phyloP scores from a whole-genome alignment of 2,329 filamentous ascomycete species.

The Pochonia chlamydosporia region DNA sequence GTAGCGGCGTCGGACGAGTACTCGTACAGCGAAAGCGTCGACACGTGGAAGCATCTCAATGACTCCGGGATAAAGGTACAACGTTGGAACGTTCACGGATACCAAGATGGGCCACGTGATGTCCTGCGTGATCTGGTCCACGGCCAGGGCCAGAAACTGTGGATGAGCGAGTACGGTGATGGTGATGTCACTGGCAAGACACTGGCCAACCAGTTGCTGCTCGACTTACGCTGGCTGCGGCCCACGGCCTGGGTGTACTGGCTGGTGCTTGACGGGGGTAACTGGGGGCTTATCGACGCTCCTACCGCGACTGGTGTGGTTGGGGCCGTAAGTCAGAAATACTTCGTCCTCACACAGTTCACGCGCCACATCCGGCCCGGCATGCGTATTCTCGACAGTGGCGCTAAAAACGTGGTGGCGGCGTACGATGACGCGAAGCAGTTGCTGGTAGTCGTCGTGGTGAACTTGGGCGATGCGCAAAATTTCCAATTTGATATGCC shows the following conservation, averaged over 20 bases:
- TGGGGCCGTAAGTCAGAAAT: conserved; percentile 28
- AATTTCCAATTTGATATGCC: conserved; percentile 34
- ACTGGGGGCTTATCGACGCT: conserved; percentile 35
- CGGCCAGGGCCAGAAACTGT: too few species aligned
- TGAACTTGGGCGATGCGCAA: conserved; percentile 32
- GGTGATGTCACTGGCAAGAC: conserved; percentile 28
- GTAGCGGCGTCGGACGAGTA: too few species aligned
- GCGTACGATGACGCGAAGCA: conserved; percentile 28
- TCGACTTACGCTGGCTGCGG: conserved; percentile 33
- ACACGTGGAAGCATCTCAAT: too few species aligned
- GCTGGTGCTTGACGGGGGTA: conserved; percentile 33
- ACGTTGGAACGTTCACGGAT: too few species aligned
- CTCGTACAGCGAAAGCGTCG: too few species aligned
- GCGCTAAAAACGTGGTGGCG: conserved; percentile 28
- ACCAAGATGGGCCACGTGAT: too few species aligned
- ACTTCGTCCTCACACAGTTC: conserved; percentile 36
- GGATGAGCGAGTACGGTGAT: conserved; percentile 40
- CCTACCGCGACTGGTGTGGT: conserved; percentile 29
- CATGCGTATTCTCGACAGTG: conserved; percentile 32
- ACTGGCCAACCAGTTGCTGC: conserved; percentile 29
- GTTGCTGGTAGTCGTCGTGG: conserved; percentile 32
- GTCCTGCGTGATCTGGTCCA: too few species aligned
- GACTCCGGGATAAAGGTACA: too few species aligned
- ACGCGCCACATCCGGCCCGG: conserved; percentile 33
- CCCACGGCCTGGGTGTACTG: conserved; percentile 40